Evolutionary conservation across 768 basidiomycete genomes (phyloP).

Genomic region (Amylocystis lapponica): DNA sequence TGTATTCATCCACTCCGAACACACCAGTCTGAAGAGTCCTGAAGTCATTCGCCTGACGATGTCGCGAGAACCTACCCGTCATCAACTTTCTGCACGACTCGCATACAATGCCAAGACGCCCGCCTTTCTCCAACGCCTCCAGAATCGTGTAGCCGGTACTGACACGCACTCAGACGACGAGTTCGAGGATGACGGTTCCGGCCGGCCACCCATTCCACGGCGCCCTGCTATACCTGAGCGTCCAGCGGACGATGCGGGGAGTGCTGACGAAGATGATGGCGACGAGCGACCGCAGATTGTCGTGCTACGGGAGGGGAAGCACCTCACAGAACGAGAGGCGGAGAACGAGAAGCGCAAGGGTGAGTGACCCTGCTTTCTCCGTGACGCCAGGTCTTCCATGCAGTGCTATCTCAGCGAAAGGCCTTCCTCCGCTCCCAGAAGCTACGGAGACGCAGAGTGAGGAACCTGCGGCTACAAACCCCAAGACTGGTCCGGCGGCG

Average conservation of each 20-base stretch:
- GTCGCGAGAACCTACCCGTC: slow-evolving; percentile 59
- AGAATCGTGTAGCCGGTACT: slow-evolving; percentile 54
- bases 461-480: background rate
- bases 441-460: slow-evolving; percentile 5
- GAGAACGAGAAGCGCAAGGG: slow-evolving; percentile 75
- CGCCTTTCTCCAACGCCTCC: slow-evolving; percentile 58
- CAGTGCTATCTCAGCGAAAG: slow-evolving; percentile 42
- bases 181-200: slow-evolving; percentile 50
- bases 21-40: too few species aligned
- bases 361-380: slow-evolving; percentile 26
- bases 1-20: too few species aligned
- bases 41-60: slow-evolving; percentile 8
- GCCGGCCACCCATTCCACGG: slow-evolving; percentile 64
- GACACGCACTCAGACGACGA: slow-evolving; percentile 31
- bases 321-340: slow-evolving; percentile 71
- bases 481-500: background rate
- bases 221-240: slow-evolving; percentile 69
- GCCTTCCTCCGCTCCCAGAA: slow-evolving; percentile 49
- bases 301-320: slow-evolving; percentile 83
- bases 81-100: slow-evolving; percentile 68
- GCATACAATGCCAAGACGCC: slow-evolving; percentile 58
- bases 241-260: slow-evolving; percentile 63
- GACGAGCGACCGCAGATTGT: slow-evolving; percentile 90
- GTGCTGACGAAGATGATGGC: slow-evolving; percentile 52
- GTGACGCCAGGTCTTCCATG: background rate